Conservation (phyloP, 2,329 filamentous ascomycete genomes). For the Coniella lustricola region DNA sequence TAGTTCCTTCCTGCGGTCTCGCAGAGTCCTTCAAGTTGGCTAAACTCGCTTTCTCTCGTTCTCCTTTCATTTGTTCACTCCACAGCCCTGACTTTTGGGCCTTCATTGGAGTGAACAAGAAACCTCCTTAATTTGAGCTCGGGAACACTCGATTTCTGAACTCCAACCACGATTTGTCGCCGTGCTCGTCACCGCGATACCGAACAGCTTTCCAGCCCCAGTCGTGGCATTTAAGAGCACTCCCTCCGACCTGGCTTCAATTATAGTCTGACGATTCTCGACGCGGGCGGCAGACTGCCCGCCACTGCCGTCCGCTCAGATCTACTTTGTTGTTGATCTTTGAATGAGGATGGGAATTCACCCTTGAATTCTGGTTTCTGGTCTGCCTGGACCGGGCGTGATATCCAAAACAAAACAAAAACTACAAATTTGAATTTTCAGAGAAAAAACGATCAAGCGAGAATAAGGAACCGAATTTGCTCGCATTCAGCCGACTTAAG, state of each 20-base stretch:
- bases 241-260: not conserved
- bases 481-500: not conserved
- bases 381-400: slow-evolving; percentile 8
- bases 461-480: slow-evolving; percentile 19
- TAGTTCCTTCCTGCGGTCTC: slow-evolving; percentile 6
- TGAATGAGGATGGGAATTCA: slow-evolving; percentile 14
- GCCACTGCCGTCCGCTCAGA: slow-evolving; percentile 28
- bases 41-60: slow-evolving; percentile 46
- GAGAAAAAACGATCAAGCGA: no score
- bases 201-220: not conserved
- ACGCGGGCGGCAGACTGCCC: slow-evolving; percentile 27
- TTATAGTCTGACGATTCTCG: slow-evolving; percentile 9
- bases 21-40: slow-evolving; percentile 30
- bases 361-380: slow-evolving; percentile 12
- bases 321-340: slow-evolving; percentile 7
- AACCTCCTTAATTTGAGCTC: slow-evolving; percentile 80
- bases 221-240: not conserved
- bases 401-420: not conserved
- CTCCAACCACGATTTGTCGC: not conserved
- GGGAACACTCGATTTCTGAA: slow-evolving; percentile 13
- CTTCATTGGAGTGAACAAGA: slow-evolving; percentile 93
- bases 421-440: not conserved
- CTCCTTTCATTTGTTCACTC: slow-evolving; percentile 78
- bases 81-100: slow-evolving; percentile 89
- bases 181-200: not conserved